Base-by-base conservation (phyloP, 192 early-diverging fungal genomes). In the Chytriomyces sp. region DNA sequence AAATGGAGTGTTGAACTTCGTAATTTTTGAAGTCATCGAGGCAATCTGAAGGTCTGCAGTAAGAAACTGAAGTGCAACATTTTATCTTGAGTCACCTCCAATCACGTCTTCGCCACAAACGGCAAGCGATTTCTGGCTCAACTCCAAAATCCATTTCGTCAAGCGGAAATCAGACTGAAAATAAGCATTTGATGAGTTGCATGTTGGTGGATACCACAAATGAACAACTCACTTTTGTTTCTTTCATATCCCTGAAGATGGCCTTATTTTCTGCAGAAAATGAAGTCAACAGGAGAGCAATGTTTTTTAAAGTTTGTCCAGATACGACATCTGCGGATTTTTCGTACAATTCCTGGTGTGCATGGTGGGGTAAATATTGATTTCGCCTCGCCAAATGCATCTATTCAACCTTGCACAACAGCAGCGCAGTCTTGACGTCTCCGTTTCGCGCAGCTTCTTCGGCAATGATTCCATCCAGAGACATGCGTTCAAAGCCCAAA, bases 371-470 rank as follows among this genome's bases (percentile, higher is more conserved):
- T 35, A 4, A 35, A 35, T 35, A 35, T 35, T 35, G 35, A 35
- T 35, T 35, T 35, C 35, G 35, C 35, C n/a, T 28, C 10, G 18
- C 7, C 13, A 45, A 73, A 8, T 53, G 28, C 68, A 18, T 43
- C 7, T 43, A 60, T 8, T 61, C 13, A 20, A 76, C 79, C 61
- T 84, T 85, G 76, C 85, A 86, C 2, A 86, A 48, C 6, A 77
- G 61, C 6, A 86, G 64, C 9, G 85, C 81, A n/a, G 77, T 84
- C 47, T 69, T 59, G 61, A 86, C 76, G 77, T 92, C 88, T 43
- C 89, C 79, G 46, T 85, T 81, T 16, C 85, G 80, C 43, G 87
- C 82, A 7, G 88, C 87, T 47, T 88, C 84, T 78, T 91, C 89
- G 11, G 89, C 87, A 35, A 92, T 80, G 45, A 91, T 76, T 28